Conservation (phyloP, 495 filamentous ascomycete genomes). For the Ramalina intermedia region DNA sequence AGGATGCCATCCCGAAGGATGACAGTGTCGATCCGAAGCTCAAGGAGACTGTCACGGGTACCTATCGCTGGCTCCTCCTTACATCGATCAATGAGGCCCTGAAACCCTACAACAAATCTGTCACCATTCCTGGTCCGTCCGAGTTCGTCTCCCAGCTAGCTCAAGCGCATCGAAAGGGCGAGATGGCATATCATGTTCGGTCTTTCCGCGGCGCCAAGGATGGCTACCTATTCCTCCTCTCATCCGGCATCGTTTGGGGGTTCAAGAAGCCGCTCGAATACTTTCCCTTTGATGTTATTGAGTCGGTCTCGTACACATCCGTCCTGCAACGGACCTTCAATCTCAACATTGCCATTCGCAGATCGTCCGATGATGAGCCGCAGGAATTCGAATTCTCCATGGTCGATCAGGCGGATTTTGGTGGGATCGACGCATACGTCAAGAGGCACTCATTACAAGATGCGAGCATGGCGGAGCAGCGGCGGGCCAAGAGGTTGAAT, state of each 20-base stretch:
- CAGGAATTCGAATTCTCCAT: slow-evolving; percentile 74
- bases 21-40: slow-evolving; percentile 15
- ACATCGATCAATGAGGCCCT: slow-evolving; percentile 48
- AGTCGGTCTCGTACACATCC: slow-evolving; percentile 74
- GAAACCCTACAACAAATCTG: slow-evolving; percentile 35
- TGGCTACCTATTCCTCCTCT: slow-evolving; percentile 79
- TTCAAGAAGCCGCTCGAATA: slow-evolving; percentile 93
- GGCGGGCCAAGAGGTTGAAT: slow-evolving; percentile 68
- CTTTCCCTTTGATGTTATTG: slow-evolving; percentile 65
- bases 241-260: slow-evolving; percentile 75
- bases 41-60: slow-evolving; percentile 16
- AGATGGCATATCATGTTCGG: slow-evolving; percentile 85
- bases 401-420: slow-evolving; percentile 74
- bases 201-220: slow-evolving; percentile 90
- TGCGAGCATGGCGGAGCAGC: slow-evolving; percentile 74
- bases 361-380: slow-evolving; percentile 24
- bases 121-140: slow-evolving; percentile 54
- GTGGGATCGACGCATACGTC: slow-evolving; percentile 74
- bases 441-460: slow-evolving; percentile 72
- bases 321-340: slow-evolving; percentile 92
- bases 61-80: slow-evolving; percentile 49
- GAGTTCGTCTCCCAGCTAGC: slow-evolving; percentile 64
- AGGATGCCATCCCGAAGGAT: slow-evolving; percentile 55
- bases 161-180: slow-evolving; percentile 75
- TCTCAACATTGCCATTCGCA: slow-evolving; percentile 53